These are phyloP conservation scores for Calonectria leucothoes DNA, from an alignment of 2,329 filamentous ascomycete genomes.

Conservation along the genomic window DNA sequence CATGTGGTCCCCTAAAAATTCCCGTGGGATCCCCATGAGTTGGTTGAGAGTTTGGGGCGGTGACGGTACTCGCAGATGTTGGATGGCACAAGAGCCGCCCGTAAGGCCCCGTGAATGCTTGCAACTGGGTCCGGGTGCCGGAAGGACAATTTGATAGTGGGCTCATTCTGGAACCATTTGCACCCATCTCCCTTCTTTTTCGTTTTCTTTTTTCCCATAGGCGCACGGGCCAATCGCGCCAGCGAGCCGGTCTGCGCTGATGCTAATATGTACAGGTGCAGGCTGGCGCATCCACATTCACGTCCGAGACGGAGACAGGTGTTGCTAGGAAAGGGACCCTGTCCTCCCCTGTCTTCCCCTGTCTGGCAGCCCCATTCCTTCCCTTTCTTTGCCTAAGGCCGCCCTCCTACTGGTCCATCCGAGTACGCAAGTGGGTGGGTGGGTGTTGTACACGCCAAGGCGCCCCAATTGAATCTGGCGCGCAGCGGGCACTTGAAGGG, in stretches of 20 bases:
- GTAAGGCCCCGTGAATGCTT: constrained; percentile 24
- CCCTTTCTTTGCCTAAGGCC: constrained; percentile 14
- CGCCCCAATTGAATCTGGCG: constrained; percentile 31
- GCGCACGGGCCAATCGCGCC: constrained; percentile 18
- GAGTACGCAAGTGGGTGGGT: constrained; percentile 10
- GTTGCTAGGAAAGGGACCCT: constrained; percentile 2
- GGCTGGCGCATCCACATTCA: background rate
- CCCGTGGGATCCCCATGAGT: constrained; percentile 34
- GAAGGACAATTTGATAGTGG: constrained; percentile 46
- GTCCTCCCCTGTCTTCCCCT: constrained; percentile 15
- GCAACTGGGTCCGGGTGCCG: constrained; percentile 45
- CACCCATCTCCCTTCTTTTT: constrained; percentile 29
- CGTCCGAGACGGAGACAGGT: background rate
- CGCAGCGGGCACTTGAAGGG: constrained; percentile 32
- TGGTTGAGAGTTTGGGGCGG: constrained; percentile 15
- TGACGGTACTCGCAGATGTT: constrained; percentile 19
- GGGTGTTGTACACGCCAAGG: constrained; percentile 20
- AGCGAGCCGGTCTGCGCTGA: background rate
- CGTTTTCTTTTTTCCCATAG: constrained; percentile 20
- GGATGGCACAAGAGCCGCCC: constrained; percentile 11
- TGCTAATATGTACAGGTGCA: background rate
- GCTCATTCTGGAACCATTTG: constrained; percentile 50
- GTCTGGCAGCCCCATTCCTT: constrained; percentile 18
- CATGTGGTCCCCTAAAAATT: constrained; percentile 38
- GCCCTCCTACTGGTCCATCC: constrained; percentile 11